These are phyloP conservation scores for Triticum dicoccoides DNA, from an alignment of 176 grass and related monocot genomes.

Conservation along the genomic window DNA sequence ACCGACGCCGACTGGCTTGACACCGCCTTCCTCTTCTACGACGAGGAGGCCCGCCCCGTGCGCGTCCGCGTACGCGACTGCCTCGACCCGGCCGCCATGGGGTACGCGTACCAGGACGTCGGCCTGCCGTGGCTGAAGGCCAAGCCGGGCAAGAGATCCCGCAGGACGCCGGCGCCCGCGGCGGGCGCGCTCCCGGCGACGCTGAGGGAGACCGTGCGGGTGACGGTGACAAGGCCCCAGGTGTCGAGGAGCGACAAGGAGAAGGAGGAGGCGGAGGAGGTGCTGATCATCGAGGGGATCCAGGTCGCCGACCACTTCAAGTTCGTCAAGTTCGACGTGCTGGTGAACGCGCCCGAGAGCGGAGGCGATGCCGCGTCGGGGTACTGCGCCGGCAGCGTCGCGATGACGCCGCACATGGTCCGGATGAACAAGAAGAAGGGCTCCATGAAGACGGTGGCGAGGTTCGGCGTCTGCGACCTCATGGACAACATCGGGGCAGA, in stretches of 20 bases:
- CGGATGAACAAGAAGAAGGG: neutral
- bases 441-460: constrained; percentile 31
- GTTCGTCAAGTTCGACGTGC: constrained; percentile 78
- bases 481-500: constrained; percentile 53
- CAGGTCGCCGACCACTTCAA: constrained; percentile 24
- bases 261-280: constrained; percentile 65
- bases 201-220: constrained; percentile 19
- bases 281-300: constrained; percentile 58
- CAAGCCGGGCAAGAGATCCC: neutral
- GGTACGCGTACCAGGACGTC: constrained; percentile 62
- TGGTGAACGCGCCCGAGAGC: constrained; percentile 30
- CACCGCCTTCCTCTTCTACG: constrained; percentile 74
- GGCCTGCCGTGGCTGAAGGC: constrained; percentile 50
- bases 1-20: constrained; percentile 71
- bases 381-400: constrained; percentile 64
- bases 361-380: constrained; percentile 9
- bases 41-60: constrained; percentile 71
- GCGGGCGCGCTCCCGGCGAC: constrained; percentile 33
- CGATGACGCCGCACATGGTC: constrained; percentile 47
- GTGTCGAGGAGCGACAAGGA: constrained; percentile 25
- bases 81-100: constrained; percentile 33
- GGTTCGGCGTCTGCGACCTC: constrained; percentile 62
- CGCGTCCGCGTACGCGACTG: constrained; percentile 59
- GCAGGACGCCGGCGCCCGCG: neutral
- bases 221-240: constrained; percentile 46